Percentiles rank a stretch among this genome's conserved stretches.
phyloP scores from a whole-genome alignment of 441 rosid species.

The Adansonia gregorii region DNA sequence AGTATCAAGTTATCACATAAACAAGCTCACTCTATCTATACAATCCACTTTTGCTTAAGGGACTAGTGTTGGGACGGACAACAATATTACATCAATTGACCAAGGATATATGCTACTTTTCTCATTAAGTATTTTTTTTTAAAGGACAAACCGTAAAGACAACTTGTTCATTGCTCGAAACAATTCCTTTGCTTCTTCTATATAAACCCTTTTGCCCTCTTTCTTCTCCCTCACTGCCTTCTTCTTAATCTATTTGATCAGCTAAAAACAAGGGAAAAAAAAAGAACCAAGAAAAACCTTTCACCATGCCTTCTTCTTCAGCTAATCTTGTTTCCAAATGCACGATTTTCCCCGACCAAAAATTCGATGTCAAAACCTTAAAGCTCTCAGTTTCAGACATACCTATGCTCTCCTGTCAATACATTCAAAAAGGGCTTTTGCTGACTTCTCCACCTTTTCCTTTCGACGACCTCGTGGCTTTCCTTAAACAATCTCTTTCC shows the following conservation, averaged over 20 bases:
- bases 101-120: no score
- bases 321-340: slow-evolving; percentile 57
- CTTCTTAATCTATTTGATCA: no score
- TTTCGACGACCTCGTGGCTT: slow-evolving; percentile 48
- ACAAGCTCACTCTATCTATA: no score
- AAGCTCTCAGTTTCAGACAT: slow-evolving; percentile 90
- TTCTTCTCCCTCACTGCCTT: background rate
- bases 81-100: no score
- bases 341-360: slow-evolving; percentile 55
- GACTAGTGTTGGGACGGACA: no score
- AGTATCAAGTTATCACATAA: no score
- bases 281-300: background rate
- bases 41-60: no score
- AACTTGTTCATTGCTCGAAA: background rate
- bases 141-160: no score
- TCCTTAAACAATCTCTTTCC: slow-evolving; percentile 68
- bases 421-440: slow-evolving; percentile 92
- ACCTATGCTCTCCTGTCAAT: slow-evolving; percentile 97
- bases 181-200: slow-evolving; percentile 35
- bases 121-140: no score
- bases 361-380: slow-evolving; percentile 42
- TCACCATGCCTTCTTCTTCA: slow-evolving; percentile 61
- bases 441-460: slow-evolving; percentile 55
- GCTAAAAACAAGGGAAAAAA: no score
- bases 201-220: slow-evolving; percentile 38